Evolutionary conservation across 2,329 filamentous ascomycete species (phyloP).

Genomic region (Xylariaceae sp.): DNA sequence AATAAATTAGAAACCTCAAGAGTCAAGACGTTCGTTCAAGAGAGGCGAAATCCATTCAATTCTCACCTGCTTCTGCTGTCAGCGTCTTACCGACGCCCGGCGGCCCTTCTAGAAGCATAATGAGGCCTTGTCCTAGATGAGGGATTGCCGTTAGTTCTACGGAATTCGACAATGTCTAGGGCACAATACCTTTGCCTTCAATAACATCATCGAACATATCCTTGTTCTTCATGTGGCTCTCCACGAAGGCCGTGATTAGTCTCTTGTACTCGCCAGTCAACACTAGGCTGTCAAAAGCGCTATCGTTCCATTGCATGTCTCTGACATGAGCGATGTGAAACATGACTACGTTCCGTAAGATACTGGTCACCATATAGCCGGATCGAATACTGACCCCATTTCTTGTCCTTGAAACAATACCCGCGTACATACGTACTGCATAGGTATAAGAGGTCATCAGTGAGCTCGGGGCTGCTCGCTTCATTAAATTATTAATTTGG

Average conservation of each 20-base stretch:
- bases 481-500: background rate
- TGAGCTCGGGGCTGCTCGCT: slow-evolving; percentile 9
- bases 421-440: slow-evolving; percentile 16
- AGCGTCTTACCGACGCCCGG: slow-evolving; percentile 30
- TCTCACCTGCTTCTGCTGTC: slow-evolving; percentile 38
- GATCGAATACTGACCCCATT: slow-evolving; percentile 15
- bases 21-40: background rate
- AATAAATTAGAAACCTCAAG: background rate
- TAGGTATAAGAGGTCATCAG: slow-evolving; percentile 13
- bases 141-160: background rate
- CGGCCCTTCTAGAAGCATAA: slow-evolving; percentile 20
- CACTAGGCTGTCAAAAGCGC: slow-evolving; percentile 28
- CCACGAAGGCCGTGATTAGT: slow-evolving; percentile 48
- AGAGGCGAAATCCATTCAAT: background rate
- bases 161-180: background rate
- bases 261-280: slow-evolving; percentile 16
- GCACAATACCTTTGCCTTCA: slow-evolving; percentile 21
- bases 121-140: slow-evolving; percentile 18
- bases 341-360: slow-evolving; percentile 3
- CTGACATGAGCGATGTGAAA: slow-evolving; percentile 13
- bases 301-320: slow-evolving; percentile 19
- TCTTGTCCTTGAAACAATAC: slow-evolving; percentile 23
- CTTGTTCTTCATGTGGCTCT: slow-evolving; percentile 47
- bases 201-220: slow-evolving; percentile 35
- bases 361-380: background rate